A percentile compares a stretch with the other conserved stretches of the same genome.
Conservation (phyloP, 257 asterid species). For the Scutellaria baicalensis region DNA sequence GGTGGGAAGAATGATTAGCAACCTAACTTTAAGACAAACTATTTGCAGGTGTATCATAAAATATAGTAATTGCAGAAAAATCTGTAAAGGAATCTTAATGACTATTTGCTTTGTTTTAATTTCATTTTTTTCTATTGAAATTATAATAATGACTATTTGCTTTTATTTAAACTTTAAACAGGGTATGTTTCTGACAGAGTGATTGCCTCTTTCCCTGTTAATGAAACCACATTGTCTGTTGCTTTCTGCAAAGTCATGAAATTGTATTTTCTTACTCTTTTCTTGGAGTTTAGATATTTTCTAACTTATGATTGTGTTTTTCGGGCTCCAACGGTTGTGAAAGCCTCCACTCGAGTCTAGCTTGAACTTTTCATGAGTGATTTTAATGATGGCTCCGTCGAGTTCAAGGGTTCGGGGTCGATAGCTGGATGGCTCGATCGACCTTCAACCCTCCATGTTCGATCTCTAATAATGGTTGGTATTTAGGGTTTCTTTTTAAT, state of each 20-base stretch:
- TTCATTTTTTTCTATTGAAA: background rate
- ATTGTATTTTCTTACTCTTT: conserved; percentile 8
- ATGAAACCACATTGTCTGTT: conserved; percentile 8
- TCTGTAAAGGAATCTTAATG: conserved; percentile 18
- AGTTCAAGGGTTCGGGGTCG: too few relatives aligned
- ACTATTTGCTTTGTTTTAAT: background rate
- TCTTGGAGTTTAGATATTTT: background rate
- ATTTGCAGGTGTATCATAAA: conserved; percentile 14
- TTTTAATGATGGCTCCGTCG: too few relatives aligned
- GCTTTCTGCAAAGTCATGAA: conserved; percentile 25
- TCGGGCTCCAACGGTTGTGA: too few relatives aligned
- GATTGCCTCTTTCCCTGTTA: background rate
- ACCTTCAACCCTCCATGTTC: too few relatives aligned
- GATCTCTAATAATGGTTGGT: too few relatives aligned
- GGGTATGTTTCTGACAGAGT: conserved; percentile 14
- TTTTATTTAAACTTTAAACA: background rate
- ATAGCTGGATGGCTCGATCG: too few relatives aligned
- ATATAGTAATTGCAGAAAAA: conserved; percentile 23
- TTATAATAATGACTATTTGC: background rate
- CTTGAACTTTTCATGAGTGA: background rate
- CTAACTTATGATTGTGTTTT: background rate
- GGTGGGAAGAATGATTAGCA: conserved; percentile 57
- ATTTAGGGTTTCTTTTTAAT: too few relatives aligned
- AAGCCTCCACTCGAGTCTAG: background rate
- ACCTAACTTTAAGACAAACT: conserved; percentile 28